Evolutionary conservation across 495 filamentous ascomycete species (phyloP).

Genomic region (Penicillium crystallinum): DNA sequence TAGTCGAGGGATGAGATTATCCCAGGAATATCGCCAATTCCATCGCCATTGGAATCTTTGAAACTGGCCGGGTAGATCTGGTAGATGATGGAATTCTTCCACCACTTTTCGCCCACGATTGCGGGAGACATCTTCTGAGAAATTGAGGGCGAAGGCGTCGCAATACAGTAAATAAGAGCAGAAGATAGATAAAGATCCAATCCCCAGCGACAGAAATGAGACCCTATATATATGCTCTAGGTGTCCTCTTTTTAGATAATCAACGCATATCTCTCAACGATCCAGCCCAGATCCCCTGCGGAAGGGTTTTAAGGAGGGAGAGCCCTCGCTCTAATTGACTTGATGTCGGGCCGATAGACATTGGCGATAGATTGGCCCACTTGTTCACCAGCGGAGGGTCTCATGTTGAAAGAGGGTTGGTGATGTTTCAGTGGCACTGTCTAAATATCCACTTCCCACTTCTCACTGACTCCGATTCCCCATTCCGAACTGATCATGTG

Average conservation of each 20-base stretch:
- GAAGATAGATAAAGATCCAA: neutral
- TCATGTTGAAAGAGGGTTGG: neutral
- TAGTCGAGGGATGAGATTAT: slow-evolving; percentile 56
- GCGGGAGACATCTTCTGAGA: slow-evolving; percentile 2
- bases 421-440: neutral
- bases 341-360: slow-evolving; percentile 1
- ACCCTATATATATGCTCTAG: neutral
- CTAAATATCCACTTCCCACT: neutral
- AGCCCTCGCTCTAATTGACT: neutral
- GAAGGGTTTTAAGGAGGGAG: neutral
- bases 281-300: neutral
- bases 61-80: slow-evolving; percentile 40
- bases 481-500: neutral
- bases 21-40: slow-evolving; percentile 55
- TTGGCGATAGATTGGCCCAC: neutral
- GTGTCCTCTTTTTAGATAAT: neutral
- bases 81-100: slow-evolving; percentile 38
- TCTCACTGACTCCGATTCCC: neutral
- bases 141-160: neutral
- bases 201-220: neutral
- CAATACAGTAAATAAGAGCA: neutral
- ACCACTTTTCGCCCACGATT: slow-evolving; percentile 23
- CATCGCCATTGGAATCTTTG: slow-evolving; percentile 38
- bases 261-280: neutral
- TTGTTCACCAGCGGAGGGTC: neutral